Base-by-base conservation (phyloP, 1,284 basidiomycete genomes). In the Ustilago shanxiensis region DNA sequence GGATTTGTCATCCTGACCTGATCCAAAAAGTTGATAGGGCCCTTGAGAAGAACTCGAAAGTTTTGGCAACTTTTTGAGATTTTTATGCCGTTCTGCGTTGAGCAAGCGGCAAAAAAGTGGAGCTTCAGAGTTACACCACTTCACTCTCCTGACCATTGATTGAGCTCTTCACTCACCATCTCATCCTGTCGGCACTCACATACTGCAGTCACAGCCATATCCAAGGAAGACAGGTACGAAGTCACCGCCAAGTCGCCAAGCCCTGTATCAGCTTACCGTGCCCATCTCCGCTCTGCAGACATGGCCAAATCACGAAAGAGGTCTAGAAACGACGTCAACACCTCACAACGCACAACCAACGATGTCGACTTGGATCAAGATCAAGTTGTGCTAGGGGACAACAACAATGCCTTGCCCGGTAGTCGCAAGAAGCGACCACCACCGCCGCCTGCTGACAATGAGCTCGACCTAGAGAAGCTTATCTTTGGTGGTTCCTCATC, bases 391-490 rank as follows among this genome's bases (percentile, higher is more conserved):
- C 52, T 72, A n/a, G 70, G 64, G 11, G 70, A 63, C 41, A 60
- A 60, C n/a, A 8, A 22, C 37, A 54, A 45, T 31, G 22, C 60
- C 28, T 24, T 72, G 9, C 56, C 74, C 18, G 69, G 74, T 26
- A 72, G 74, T 31, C 62, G 62, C 33, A 77, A 72, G 50, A 72
- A 72, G 56, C 64, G 69, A 16, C 51, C 74, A 8, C 74, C 74
- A 6, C 69, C 74, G 24, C 69, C 69, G 22, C 74, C 74, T 2
- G 69, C 69, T 18, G 59, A 62, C 41, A 66, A 68, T 41, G 74
- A 77, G 56, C 74, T 77, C 52, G 69, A 72, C 24, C 66, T 77
- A 9, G 75, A 77, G 52, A 77, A 77, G 58, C 70, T 77, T 57
- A 77, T 77, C 59, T 77, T 77, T 53, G 69, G 74, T 11, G 70